Percentiles rank a stretch among this genome's conserved stretches.
Conservation (phyloP, 1,139 yeast genomes). For the Hanseniaspora gamundiae region DNA sequence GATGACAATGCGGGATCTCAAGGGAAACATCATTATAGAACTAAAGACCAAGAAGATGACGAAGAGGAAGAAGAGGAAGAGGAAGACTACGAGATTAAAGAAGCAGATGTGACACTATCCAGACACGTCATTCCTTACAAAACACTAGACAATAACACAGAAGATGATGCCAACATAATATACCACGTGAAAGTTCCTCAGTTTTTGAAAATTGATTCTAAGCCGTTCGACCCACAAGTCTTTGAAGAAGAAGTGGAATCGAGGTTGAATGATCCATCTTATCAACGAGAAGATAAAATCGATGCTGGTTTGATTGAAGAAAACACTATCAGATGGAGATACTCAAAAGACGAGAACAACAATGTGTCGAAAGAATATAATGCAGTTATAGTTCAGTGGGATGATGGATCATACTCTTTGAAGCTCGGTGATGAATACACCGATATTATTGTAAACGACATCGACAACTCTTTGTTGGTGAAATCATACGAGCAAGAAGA, state of each 20-base stretch:
- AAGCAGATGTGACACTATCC: conserved; percentile 53
- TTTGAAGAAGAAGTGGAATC: conserved; percentile 36
- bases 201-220: conserved; percentile 69
- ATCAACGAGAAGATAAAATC: conserved; percentile 35
- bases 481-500: conserved; percentile 63
- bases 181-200: conserved; percentile 66
- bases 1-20: conserved; percentile 1
- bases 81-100: conserved; percentile 32
- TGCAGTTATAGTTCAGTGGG: conserved; percentile 86
- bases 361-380: conserved; percentile 73
- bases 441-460: conserved; percentile 58
- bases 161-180: conserved; percentile 30
- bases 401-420: conserved; percentile 77
- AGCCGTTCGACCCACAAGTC: conserved; percentile 70
- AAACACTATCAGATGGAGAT: conserved; percentile 88
- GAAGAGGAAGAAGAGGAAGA: conserved; percentile 29
- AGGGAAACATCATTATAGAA: conserved; percentile 1
- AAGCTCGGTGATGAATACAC: conserved; percentile 82
- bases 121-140: conserved; percentile 46
- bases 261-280: conserved; percentile 38
- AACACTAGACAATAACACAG: conserved; percentile 27
- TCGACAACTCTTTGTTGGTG: conserved; percentile 62
- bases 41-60: conserved; percentile 25
- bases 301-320: conserved; percentile 52
- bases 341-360: conserved; percentile 51